Evolutionary conservation across 2,329 filamentous ascomycete species (phyloP).

Genomic region (Pseudogymnoascus sp.): DNA sequence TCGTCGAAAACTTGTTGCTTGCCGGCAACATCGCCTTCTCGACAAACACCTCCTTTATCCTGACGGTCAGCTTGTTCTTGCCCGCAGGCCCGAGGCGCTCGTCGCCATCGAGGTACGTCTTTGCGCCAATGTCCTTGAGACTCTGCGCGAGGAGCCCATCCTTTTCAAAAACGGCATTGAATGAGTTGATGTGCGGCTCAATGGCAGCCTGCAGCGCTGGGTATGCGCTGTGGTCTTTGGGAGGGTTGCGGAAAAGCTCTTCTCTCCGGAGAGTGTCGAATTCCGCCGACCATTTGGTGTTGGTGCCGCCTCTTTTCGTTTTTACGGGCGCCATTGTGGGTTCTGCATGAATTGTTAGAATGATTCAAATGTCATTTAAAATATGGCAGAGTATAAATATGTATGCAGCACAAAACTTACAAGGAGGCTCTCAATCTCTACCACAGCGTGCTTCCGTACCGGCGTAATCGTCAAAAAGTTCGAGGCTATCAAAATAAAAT

Average conservation of each 20-base stretch:
- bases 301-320: constrained; percentile 41
- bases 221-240: constrained; percentile 79
- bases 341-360: neutral
- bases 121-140: constrained; percentile 81
- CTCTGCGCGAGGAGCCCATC: constrained; percentile 67
- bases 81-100: constrained; percentile 48
- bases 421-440: constrained; percentile 11
- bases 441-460: neutral
- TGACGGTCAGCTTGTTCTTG: constrained; percentile 69
- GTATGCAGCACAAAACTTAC: constrained; percentile 5
- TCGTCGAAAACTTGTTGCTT: constrained; percentile 71
- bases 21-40: constrained; percentile 73
- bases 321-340: constrained; percentile 15
- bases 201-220: constrained; percentile 80
- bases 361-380: neutral
- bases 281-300: constrained; percentile 71
- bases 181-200: constrained; percentile 86
- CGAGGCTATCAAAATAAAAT: constrained; percentile 10
- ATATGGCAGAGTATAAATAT: neutral
- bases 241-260: constrained; percentile 80
- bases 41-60: constrained; percentile 72
- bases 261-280: constrained; percentile 83
- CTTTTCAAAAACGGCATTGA: constrained; percentile 78
- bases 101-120: constrained; percentile 77
- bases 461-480: constrained; percentile 2